A percentile compares a stretch with the other conserved stretches of the same genome.
phyloP scores from a whole-genome alignment of 2,329 filamentous ascomycete genomes.

The Sclerotinia glacialis region DNA sequence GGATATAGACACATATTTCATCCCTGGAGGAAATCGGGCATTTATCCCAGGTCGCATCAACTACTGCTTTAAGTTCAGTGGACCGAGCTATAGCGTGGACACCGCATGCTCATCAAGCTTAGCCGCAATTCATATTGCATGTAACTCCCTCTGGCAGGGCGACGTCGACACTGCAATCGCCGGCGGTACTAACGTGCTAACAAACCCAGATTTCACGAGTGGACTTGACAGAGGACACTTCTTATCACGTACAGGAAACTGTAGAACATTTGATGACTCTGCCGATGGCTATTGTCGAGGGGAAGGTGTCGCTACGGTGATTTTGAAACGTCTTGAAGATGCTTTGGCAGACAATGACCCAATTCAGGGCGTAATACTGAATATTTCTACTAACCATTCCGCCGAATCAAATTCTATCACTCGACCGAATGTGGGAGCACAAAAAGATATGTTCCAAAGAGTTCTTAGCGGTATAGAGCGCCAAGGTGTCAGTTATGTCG shows the following conservation, averaged over 20 bases:
- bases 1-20: slow-evolving; percentile 34
- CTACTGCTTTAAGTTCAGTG: slow-evolving; percentile 44
- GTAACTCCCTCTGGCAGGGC: slow-evolving; percentile 47
- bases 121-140: slow-evolving; percentile 53
- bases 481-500: no score
- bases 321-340: no score
- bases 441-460: no score
- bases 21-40: slow-evolving; percentile 31
- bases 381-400: no score
- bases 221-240: slow-evolving; percentile 24
- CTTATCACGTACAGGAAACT: slow-evolving; percentile 27
- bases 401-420: no score
- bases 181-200: slow-evolving; percentile 41
- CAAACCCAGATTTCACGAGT: slow-evolving; percentile 41
- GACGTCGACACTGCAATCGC: slow-evolving; percentile 46
- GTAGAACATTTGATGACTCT: slow-evolving; percentile 53
- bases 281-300: slow-evolving; percentile 64
- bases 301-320: slow-evolving; percentile 49
- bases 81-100: slow-evolving; percentile 55
- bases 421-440: no score
- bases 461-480: no score
- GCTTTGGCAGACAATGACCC: no score
- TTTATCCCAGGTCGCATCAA: slow-evolving; percentile 38
- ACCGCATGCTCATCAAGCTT: slow-evolving; percentile 58
- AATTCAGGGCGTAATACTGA: no score